Evolutionary conservation across 164 flowering plant species (phyloP), one percentile per base, ranked within the genome.

Genomic region (Stephania japonica): DNA sequence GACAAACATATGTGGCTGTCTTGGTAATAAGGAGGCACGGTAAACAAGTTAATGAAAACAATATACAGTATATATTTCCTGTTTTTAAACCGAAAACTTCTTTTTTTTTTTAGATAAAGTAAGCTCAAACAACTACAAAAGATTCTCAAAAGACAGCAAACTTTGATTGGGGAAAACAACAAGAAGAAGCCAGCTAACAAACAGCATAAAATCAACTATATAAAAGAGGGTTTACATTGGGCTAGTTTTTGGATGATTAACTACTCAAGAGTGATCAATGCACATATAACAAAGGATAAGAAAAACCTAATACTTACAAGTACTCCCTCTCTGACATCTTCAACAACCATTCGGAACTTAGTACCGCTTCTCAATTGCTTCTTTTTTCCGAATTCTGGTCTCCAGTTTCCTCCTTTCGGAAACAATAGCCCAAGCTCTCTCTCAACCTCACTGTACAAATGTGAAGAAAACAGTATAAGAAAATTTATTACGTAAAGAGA

Each of bases 251-350:
- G 62, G n/a, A 6, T 56, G n/a, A 56, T 56, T 56, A 56, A 56
- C 19, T 13, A 5, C 16, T 56, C 62, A 6, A 56, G 24, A 19
- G 25, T 19, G 24, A 59, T 8, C n/a, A 59, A 59, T 59, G 25
- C 12, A 47, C 53, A 11, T 12, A 44, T 7, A 44, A 7, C 53
- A 9, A 47, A 3, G 64, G 21, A n/a, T 19, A 59, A 59, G 64
- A 21, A 59, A n/a, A n/a, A 9, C 4, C 5, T 27, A 78, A 69
- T 6, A 80, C 97, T 87, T 86, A 96, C 97, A 67, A 96, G 97
- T 6, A 96, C 89, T 78, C 98, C 99, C 70, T 96, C 99, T 74
- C 89, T 86, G 56, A 95, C 74, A 83, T 95, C 99, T 83, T 95
- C 99, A 69, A 95, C 98, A 69, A 91, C 88, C 99, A 94, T 92